Conservation (phyloP, 2,329 filamentous ascomycete species). For the Phialophora chinensis region DNA sequence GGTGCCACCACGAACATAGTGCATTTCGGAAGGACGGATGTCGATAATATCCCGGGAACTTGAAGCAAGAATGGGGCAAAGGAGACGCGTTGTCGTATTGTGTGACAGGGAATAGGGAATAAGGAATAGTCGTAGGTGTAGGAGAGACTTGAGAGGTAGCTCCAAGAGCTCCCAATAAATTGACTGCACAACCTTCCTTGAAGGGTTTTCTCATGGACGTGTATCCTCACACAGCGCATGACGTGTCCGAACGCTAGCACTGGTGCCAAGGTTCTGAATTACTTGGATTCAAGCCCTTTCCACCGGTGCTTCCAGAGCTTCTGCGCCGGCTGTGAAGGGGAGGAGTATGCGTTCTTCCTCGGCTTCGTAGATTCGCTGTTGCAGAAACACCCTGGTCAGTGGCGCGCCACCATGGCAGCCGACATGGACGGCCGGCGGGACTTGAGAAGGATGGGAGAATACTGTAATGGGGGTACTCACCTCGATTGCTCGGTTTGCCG, state of each 20-base stretch:
- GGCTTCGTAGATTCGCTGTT: slow-evolving; percentile 28
- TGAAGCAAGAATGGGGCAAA: background rate
- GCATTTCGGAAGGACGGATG: background rate
- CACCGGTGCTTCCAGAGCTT: background rate
- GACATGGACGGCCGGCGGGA: background rate
- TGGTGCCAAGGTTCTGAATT: background rate
- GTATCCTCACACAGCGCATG: background rate
- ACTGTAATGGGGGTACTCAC: slow-evolving; percentile 19
- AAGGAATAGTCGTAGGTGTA: background rate
- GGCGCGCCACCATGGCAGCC: background rate
- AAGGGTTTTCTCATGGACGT: background rate
- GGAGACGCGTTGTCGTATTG: background rate
- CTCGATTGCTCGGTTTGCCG: slow-evolving; percentile 33
- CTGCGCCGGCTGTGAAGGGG: slow-evolving; percentile 14
- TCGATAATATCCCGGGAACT: background rate
- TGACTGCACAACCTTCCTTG: background rate
- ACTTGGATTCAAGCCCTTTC: background rate
- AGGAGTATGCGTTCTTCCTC: slow-evolving; percentile 33
- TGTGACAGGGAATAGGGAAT: no score
- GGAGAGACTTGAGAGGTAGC: background rate
- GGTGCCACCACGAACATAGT: background rate
- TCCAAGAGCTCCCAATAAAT: background rate
- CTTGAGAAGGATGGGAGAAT: background rate
- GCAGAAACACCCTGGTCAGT: background rate
- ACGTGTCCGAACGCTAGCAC: background rate